phyloP scores from a whole-genome alignment of 768 basidiomycete species.

The Leccinum boreale region DNA sequence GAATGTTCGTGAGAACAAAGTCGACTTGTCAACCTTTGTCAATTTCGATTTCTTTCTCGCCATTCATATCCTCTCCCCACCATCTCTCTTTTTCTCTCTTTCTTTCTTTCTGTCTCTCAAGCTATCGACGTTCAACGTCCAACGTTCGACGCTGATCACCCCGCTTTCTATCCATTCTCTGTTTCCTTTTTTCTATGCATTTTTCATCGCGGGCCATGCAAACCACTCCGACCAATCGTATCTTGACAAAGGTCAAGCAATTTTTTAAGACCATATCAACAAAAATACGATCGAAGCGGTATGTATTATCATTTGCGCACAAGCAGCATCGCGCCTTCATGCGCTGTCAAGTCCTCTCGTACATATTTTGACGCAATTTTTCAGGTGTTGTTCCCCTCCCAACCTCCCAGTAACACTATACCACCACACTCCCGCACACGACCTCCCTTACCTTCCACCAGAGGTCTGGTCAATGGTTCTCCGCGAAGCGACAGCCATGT shows the following conservation, averaged over 20 bases:
- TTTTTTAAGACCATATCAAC: constrained; percentile 16
- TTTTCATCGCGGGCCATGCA: constrained; percentile 13
- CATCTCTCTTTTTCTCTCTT: background rate
- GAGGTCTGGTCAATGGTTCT: constrained; percentile 70
- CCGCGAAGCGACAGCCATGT: constrained; percentile 49
- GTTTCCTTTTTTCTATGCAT: background rate
- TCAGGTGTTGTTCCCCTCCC: constrained; percentile 7
- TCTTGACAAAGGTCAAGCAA: constrained; percentile 19
- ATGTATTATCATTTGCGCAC: background rate
- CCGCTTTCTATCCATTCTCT: background rate
- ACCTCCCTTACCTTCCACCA: constrained; percentile 48
- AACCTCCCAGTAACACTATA: constrained; percentile 12
- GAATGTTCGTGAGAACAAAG: constrained; percentile 6
- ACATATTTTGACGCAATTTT: constrained; percentile 2
- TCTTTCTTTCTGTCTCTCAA: background rate
- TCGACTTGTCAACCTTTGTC: background rate
- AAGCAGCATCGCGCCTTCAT: background rate
- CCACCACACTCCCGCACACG: constrained; percentile 30
- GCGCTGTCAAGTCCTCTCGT: background rate
- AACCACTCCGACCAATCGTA: background rate
- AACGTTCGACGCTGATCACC: background rate
- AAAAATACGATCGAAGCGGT: constrained; percentile 16
- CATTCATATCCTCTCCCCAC: background rate
- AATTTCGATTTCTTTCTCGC: background rate
- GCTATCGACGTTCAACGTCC: background rate